Base-by-base conservation (phyloP, 2,329 filamentous ascomycete species). In the Phialophora macrospora region DNA sequence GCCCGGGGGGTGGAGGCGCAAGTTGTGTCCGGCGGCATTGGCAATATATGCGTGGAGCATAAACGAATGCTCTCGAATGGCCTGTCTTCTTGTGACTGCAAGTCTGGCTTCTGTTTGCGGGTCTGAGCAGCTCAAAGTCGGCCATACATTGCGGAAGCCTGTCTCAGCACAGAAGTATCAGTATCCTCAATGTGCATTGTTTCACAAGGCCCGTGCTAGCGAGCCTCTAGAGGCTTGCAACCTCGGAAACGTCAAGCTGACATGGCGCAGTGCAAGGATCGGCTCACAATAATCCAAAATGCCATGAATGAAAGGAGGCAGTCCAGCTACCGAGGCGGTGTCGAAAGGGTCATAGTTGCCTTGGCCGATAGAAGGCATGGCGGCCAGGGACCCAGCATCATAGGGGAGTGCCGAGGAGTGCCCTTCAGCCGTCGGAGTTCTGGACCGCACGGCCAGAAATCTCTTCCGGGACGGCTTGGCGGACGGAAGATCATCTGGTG, bases 271-370 rank as follows among this genome's bases (percentile, higher is more conserved):
- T 24, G 30, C 9, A 46, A 28, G 30, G n/a, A 9, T 55, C 24
- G 3, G 55, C 60, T 55, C 38, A 62, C 49, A 48, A 55, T 55
- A 41, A 14, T 55, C 51, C 32, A 55, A 38, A 1, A 55, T 48
- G 22, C 54, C 49, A 41, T 62, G 44, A 22, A 62, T 62, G 38
- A 55, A 55, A 32, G 44, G 26, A 44, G 60, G 60, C 22, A 62
- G 34, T 17, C 51, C 60, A 7, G 30, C 17, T 5, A 55, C 24
- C 9, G 49, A 26, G 32, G 32, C 48, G 22, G 32, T 62, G 51
- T 62, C 49, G 22, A 62, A 62, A 11, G 60, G 60, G n/a, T 62
- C 60, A 30, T 24, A 20, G 22, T 41, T 46, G 24, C 49, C 60
- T 51, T 55, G 60, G 7, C 49, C 51, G 5, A 62, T 12, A 4